phyloP scores from a whole-genome alignment of 116 monocot genomes.

The Iris pallida region DNA sequence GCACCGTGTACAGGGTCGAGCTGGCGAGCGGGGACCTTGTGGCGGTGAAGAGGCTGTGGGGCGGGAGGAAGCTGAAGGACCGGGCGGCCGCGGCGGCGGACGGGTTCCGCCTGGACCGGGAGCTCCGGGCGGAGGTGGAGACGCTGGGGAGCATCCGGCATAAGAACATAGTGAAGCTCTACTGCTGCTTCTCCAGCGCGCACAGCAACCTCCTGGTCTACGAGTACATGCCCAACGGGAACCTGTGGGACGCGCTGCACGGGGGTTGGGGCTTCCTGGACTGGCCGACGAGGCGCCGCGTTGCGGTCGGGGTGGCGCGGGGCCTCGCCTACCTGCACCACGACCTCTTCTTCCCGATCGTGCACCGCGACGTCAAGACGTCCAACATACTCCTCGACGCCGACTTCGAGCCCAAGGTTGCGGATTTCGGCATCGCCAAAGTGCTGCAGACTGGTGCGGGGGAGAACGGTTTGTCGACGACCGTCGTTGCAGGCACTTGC shows the following conservation, averaged over 20 bases:
- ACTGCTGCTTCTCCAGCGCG: constrained; percentile 76
- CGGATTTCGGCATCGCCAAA: constrained; percentile 95
- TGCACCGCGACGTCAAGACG: constrained; percentile 89
- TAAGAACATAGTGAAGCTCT: constrained; percentile 98
- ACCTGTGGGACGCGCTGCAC: constrained; percentile 91
- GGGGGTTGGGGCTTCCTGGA: constrained; percentile 40
- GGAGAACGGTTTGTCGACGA: constrained; percentile 42
- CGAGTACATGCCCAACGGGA: constrained; percentile 97
- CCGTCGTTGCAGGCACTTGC: constrained; percentile 76
- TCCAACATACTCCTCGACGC: constrained; percentile 91
- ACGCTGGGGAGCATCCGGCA: constrained; percentile 89
- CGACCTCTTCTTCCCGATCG: constrained; percentile 70
- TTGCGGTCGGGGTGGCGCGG: constrained; percentile 67
- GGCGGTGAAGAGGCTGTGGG: constrained; percentile 87
- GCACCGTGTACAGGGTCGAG: constrained; percentile 85
- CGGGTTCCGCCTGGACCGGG: constrained; percentile 35
- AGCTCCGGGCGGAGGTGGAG: constrained; percentile 78
- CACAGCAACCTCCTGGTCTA: constrained; percentile 82
- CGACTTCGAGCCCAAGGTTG: constrained; percentile 84
- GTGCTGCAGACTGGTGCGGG: constrained; percentile 57
- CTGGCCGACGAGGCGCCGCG: constrained; percentile 67
- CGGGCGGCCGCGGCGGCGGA: background rate
- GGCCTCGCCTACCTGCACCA: constrained; percentile 91
- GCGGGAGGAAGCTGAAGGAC: constrained; percentile 28
- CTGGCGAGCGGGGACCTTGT: constrained; percentile 75